phyloP scores from a whole-genome alignment of 768 basidiomycete genomes.

The Austroboletus festivus region DNA sequence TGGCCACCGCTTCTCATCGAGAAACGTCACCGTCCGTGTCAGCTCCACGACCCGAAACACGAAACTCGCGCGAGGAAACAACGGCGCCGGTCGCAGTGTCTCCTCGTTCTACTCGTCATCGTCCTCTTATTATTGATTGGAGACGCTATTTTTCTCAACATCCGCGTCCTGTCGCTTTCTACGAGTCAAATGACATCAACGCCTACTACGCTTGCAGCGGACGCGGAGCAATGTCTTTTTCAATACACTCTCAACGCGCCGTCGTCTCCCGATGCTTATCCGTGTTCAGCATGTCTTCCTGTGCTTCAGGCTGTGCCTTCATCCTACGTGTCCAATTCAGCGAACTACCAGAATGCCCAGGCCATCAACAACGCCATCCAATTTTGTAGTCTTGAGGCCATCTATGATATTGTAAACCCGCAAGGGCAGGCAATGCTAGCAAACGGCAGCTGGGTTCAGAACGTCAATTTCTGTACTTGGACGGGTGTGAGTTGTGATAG shows the following conservation, averaged over 20 bases:
- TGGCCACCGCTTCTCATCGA: conserved; percentile 42
- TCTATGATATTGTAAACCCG: conserved; percentile 39
- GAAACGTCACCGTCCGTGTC: conserved; percentile 31
- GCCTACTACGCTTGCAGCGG: conserved; percentile 32
- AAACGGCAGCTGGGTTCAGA: conserved; percentile 44
- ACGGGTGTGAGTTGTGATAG: conserved; percentile 43
- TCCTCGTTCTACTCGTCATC: conserved; percentile 35
- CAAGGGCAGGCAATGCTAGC: conserved; percentile 39
- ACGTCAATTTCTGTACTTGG: conserved; percentile 46
- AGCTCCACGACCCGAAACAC: conserved; percentile 17
- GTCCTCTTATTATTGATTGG: conserved; percentile 42
- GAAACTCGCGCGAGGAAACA: conserved; percentile 22
- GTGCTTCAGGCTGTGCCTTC: conserved; percentile 38
- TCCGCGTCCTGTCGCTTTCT: conserved; percentile 30
- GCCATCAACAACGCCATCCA: conserved; percentile 38
- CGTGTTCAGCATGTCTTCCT: conserved; percentile 45
- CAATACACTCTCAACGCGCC: conserved; percentile 46
- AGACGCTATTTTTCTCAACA: conserved; percentile 38
- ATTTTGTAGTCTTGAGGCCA: conserved; percentile 45
- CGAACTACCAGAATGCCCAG: conserved; percentile 34
- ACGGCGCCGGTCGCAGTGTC: conserved; percentile 30
- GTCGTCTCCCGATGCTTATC: conserved; percentile 40
- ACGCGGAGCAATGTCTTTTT: conserved; percentile 43
- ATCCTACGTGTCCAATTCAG: conserved; percentile 26
- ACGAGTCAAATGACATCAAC: conserved; percentile 24